A percentile compares a stretch with the other conserved stretches of the same genome.
Conservation (phyloP, 1,139 yeast genomes). For the Yamadazyma aaseri region DNA sequence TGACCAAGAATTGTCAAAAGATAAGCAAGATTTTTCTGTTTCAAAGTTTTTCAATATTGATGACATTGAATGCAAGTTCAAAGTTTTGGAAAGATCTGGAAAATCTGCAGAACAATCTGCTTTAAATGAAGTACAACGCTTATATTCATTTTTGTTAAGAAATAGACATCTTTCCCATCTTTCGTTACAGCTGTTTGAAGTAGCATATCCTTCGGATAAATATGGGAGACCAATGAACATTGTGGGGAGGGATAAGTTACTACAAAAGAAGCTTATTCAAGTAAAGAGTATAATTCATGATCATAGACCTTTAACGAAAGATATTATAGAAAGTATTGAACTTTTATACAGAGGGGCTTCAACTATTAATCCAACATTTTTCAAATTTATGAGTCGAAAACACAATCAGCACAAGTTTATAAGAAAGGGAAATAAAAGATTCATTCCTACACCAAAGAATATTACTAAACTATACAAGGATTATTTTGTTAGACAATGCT, state of each 20-base stretch:
- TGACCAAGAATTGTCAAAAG: conserved; percentile 12
- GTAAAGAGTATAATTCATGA: conserved; percentile 21
- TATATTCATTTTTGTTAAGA: conserved; percentile 22
- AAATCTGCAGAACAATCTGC: not conserved
- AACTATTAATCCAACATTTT: conserved; percentile 29
- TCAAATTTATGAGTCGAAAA: conserved; percentile 25
- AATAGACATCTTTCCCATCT: conserved; percentile 18
- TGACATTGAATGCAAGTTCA: conserved; percentile 1
- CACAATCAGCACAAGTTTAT: conserved; percentile 18
- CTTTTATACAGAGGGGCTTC: conserved; percentile 14
- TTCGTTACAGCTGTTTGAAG: conserved; percentile 33
- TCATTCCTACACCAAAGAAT: conserved; percentile 33
- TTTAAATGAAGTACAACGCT: conserved; percentile 15
- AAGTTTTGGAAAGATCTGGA: conserved; percentile 4
- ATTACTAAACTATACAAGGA: conserved; percentile 27
- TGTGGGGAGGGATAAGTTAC: conserved; percentile 24
- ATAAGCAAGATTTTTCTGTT: conserved; percentile 14
- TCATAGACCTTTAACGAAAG: conserved; percentile 24
- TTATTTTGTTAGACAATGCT: conserved; percentile 36
- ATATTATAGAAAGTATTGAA: conserved; percentile 13
- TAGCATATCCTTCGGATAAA: conserved; percentile 30
- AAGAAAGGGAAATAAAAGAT: conserved; percentile 24
- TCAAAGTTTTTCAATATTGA: conserved; percentile 13
- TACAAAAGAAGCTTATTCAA: conserved; percentile 24
- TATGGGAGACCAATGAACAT: conserved; percentile 35